Base-by-base conservation (phyloP, 805 yeast species). In the Nakazawaea ishiwadae region DNA sequence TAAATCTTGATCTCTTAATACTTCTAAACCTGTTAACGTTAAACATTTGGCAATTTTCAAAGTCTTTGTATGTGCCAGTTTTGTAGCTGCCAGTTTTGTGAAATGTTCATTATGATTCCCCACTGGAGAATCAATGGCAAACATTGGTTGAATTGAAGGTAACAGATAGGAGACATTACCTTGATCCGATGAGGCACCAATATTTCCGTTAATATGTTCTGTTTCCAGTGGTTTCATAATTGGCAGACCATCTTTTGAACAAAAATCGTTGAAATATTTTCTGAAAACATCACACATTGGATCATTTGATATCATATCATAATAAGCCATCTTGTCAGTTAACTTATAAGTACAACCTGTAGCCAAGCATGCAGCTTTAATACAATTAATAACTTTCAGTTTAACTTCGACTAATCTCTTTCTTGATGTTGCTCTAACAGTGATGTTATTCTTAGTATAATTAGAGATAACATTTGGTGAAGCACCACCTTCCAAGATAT, bases 261-360 rank as follows among this genome's bases (percentile, higher is more conserved):
- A 44, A 2, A 34, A 26, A 12, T 31, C 32, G 44, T 50, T 50
- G 50, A 48, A 48, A 35, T 45, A 45, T 4, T 40, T 23, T 37
- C 52, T 44, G 39, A 46, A 52, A 6, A 35, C 10, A 9, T 44
- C 47, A 27, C 48, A 45, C 51, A 52, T 44, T 5, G 45, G 43
- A 30, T 49, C 51, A 35, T 52, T 52, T 5, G 52, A 43, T 15
- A 52, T 36, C 34, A 54, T 39, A 32, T 54, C 58, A 27, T 39
- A 36, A 31, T 53, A 54, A 2, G 60, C 58, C 42, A 59, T 48
- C 9, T 51, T 50, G 42, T 58, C 62, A 36, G 56, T 59, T 30
- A 58, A 52, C 2, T 66, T 54, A 39, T 52, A 56, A 31, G 38
- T 57, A 59, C 55, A 62, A 45, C 44, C 68, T 53, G 51, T 64